Conservation (phyloP, 345 rosid genomes). For the Populus davidiana region DNA sequence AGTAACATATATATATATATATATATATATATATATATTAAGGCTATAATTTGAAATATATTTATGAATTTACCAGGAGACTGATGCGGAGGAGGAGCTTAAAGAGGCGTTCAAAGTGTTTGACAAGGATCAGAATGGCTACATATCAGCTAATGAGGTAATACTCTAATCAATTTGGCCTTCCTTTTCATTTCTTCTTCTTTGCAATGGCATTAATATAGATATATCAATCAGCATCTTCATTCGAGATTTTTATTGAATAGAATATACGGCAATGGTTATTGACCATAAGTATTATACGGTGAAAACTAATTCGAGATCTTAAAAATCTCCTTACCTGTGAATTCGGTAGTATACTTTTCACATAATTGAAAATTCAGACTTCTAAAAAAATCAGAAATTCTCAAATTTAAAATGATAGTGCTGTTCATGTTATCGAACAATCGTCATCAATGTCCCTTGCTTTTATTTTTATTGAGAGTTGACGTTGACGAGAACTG, state of each 20-base stretch:
- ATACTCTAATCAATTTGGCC: neutral
- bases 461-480: neutral
- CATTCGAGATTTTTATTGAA: neutral
- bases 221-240: neutral
- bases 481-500: neutral
- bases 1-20: neutral
- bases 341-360: neutral
- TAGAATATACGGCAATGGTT: neutral
- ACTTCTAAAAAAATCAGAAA: neutral
- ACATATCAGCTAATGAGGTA: conserved; percentile 82
- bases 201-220: too few species aligned
- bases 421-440: neutral
- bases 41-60: neutral
- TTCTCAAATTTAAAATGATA: neutral
- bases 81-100: conserved; percentile 74
- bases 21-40: neutral
- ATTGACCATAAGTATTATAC: neutral
- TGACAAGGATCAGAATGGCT: conserved; percentile 84
- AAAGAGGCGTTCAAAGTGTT: conserved; percentile 84
- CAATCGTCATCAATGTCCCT: neutral
- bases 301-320: neutral
- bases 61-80: conserved; percentile 37
- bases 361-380: neutral
- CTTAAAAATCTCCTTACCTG: neutral
- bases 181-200: neutral